Evolutionary conservation across 108 stramenopile genomes (phyloP).

Genomic region (Stephanodiscus minutulus): DNA sequence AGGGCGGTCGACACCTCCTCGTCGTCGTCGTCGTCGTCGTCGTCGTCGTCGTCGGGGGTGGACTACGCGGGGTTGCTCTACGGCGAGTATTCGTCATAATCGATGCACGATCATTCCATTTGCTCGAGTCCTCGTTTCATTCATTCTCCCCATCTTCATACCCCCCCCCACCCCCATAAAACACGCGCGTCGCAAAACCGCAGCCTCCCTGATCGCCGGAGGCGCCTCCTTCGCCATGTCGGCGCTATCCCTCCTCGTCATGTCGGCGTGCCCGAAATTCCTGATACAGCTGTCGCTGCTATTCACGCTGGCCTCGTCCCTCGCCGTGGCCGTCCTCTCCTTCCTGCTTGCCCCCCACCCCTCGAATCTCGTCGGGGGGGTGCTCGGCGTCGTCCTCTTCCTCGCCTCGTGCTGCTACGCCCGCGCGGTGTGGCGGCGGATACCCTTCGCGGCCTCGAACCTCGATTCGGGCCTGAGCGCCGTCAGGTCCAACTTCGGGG

Average conservation of each 20-base stretch:
- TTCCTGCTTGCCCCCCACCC: conserved; percentile 38
- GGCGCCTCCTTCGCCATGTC: conserved; percentile 47
- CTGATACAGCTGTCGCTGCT: conserved; percentile 70
- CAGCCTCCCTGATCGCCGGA: conserved; percentile 25
- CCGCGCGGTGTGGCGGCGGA: conserved; percentile 64
- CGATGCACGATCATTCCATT: not conserved
- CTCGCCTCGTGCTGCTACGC: conserved; percentile 65
- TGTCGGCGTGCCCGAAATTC: conserved; percentile 62
- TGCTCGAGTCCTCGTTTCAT: not conserved
- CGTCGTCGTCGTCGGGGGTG: not conserved
- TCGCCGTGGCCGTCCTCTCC: conserved; percentile 38
- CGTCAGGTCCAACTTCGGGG: conserved; percentile 62
- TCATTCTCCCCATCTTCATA: not conserved
- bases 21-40: not conserved
- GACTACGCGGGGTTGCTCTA: conserved; percentile 38
- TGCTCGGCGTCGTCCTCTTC: conserved; percentile 58
- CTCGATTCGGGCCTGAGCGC: conserved; percentile 65
- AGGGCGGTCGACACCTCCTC: conserved; percentile 2
- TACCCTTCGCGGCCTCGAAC: conserved; percentile 84
- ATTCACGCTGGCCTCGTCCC: conserved; percentile 46
- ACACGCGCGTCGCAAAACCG: not conserved
- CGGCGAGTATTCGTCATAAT: not conserved
- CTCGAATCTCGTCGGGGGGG: conserved; percentile 32
- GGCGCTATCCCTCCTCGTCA: conserved; percentile 56
- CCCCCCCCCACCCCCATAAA: too few relatives aligned